Base-by-base conservation (phyloP, 495 filamentous ascomycete species). In the Aspergillus steynii region DNA sequence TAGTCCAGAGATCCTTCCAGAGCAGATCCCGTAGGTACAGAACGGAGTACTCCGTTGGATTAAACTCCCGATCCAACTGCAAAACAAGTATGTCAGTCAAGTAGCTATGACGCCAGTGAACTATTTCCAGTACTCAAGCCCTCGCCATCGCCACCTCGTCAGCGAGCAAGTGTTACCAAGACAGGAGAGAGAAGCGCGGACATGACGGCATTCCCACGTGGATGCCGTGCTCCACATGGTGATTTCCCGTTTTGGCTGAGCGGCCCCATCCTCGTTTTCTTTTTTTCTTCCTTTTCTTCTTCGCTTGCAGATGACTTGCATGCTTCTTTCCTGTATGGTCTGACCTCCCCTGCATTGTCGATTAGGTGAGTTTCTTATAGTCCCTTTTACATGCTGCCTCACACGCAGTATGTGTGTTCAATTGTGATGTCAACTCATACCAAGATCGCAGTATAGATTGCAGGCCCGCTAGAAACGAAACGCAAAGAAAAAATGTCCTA, bases 251-350 rank as follows among this genome's bases (percentile, higher is more conserved):
- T 49, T 49, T 57, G 14, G 37, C 14, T 7, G 2, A 7, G 31
- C 31, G 37, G 37, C 37, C 37, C 37, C 37, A 10, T 52, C 25
- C 9, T 26, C 29, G 15, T 1, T 48, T 46, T 56, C 26, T 46
- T 55, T 58, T 58, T 51, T 58, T 58, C 51, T 58, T 58, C 51
- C 29, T 50, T 58, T 51, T 55, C 15, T 55, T 55, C 52, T 55
- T 55, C 31, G 15, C n/a, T n/a, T 55, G 26, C 26, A 52, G 50
- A 9, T 29, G 26, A n/a, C 29, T 52, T 52, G 49, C 37, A 42
- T 52, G 50, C 50, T 52, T 10, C n/a, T 29, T 12, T 8, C 9
- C 1, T 42, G 9, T 14, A 42, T 15, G 9, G 37, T 42, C 9
- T 42, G 14, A 42, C 10, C 7, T 14, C 4, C 20, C 20, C 37